Evolutionary conservation across 345 rosid genomes (phyloP).

Genomic region (Acer yangbiense): DNA sequence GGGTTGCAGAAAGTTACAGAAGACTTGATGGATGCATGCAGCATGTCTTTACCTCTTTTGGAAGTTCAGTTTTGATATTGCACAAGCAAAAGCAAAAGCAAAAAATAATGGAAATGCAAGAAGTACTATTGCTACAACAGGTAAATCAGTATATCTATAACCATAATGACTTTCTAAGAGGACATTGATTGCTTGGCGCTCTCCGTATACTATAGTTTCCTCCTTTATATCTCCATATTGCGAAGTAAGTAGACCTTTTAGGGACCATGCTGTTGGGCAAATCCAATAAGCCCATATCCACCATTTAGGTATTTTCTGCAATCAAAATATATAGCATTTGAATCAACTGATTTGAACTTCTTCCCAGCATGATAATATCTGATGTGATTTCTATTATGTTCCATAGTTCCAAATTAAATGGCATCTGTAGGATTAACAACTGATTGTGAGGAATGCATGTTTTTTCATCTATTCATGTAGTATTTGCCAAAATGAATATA

Average conservation of each 20-base stretch:
- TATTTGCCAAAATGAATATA: background rate
- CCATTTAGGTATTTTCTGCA: conserved; percentile 50
- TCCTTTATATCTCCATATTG: conserved; percentile 44
- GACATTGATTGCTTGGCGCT: conserved; percentile 20
- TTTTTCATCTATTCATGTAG: background rate
- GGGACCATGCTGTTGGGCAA: conserved; percentile 41
- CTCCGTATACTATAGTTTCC: conserved; percentile 32
- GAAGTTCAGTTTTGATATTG: conserved; percentile 45
- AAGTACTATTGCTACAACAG: conserved; percentile 27
- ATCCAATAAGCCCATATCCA: conserved; percentile 51
- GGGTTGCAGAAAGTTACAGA: background rate
- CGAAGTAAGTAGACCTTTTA: conserved; percentile 40
- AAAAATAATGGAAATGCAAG: conserved; percentile 34
- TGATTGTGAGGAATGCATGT: background rate
- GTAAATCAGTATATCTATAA: conserved; percentile 30
- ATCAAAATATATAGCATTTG: background rate
- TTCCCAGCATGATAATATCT: background rate
- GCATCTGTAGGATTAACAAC: too few species aligned
- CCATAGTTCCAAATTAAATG: background rate
- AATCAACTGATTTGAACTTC: background rate
- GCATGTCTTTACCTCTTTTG: conserved; percentile 29
- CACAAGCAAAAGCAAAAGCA: conserved; percentile 29
- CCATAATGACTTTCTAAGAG: conserved; percentile 38
- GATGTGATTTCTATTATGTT: too few species aligned
- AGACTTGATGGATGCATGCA: background rate